Percentiles rank a stretch among this genome's conserved stretches.
Conservation (phyloP, 495 filamentous ascomycete species). For the Talaromyces wortmannii region DNA sequence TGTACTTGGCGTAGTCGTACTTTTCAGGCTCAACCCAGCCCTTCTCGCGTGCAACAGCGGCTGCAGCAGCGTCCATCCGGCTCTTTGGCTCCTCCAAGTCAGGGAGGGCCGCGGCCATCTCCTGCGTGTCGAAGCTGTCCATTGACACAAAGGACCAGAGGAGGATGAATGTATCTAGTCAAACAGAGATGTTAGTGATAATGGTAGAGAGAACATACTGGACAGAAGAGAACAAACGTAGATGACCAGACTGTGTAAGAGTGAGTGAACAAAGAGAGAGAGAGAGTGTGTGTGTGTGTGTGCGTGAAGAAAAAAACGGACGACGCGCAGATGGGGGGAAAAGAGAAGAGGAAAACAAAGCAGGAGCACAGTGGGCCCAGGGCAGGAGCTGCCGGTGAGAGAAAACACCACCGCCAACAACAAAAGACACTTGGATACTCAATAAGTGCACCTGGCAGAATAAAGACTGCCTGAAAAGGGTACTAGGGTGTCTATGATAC, state of each 20-base stretch:
- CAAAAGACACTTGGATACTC: too few relatives aligned
- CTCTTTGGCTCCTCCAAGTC: constrained; percentile 26
- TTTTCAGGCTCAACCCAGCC: constrained; percentile 48
- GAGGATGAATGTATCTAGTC: background rate
- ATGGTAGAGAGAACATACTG: background rate
- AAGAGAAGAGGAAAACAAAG: too few relatives aligned
- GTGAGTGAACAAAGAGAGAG: background rate
- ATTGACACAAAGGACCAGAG: constrained; percentile 1
- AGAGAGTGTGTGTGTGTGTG: too few relatives aligned
- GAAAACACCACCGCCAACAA: too few relatives aligned
- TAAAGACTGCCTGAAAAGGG: too few relatives aligned
- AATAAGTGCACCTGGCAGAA: too few relatives aligned
- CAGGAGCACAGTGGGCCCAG: too few relatives aligned
- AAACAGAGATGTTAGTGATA: background rate
- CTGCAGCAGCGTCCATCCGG: constrained; percentile 23
- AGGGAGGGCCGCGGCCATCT: constrained; percentile 20
- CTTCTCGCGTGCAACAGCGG: constrained; percentile 21
- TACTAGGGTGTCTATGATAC: too few relatives aligned
- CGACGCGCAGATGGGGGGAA: too few relatives aligned
- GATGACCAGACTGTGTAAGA: constrained; percentile 1
- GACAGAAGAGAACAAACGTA: background rate
- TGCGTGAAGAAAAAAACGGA: too few relatives aligned
- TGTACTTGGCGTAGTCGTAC: constrained; percentile 49
- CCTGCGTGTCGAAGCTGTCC: constrained; percentile 14
- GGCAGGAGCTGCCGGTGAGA: too few relatives aligned